Evolutionary conservation across 1,284 basidiomycete genomes (phyloP).

Genomic region (Trichosporon coremiiforme): DNA sequence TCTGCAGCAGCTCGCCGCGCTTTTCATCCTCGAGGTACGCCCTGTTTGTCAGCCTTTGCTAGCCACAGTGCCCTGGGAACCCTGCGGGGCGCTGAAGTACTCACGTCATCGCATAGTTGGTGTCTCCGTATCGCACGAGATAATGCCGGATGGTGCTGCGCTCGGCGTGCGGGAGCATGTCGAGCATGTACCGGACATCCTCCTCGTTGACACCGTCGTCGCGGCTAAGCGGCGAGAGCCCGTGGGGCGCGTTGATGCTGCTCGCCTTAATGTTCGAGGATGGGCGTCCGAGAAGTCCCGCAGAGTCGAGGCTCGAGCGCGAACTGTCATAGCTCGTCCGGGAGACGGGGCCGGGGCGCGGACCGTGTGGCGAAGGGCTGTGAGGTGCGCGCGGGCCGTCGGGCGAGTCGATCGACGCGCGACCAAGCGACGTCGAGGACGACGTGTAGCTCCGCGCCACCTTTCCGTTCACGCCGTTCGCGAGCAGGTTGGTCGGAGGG

Average conservation of each 20-base stretch:
- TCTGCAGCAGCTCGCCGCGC: constrained; percentile 63
- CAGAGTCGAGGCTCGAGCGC: constrained; percentile 24
- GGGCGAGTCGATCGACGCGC: constrained; percentile 17
- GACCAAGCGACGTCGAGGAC: background rate
- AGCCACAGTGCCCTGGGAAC: background rate
- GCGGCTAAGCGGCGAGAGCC: constrained; percentile 23
- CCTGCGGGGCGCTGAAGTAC: constrained; percentile 26
- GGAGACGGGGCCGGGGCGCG: constrained; percentile 13
- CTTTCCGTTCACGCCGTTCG: constrained; percentile 20
- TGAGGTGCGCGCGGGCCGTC: constrained; percentile 20
- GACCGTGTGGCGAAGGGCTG: constrained; percentile 21
- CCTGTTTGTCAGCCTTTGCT: constrained; percentile 45
- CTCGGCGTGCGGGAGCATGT: constrained; percentile 75
- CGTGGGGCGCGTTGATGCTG: constrained; percentile 15
- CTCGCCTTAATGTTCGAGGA: constrained; percentile 1
- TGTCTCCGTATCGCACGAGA: constrained; percentile 68
- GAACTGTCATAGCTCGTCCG: constrained; percentile 23
- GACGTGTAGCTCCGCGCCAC: constrained; percentile 16
- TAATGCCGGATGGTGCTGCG: constrained; percentile 70
- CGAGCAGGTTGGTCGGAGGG: constrained; percentile 16
- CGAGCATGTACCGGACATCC: constrained; percentile 66
- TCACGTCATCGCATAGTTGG: constrained; percentile 72
- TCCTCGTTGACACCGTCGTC: constrained; percentile 34
- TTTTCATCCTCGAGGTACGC: constrained; percentile 85
- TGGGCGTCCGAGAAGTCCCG: constrained; percentile 4